Evolutionary conservation across 2,329 filamentous ascomycete genomes (phyloP), one percentile per base, ranked within the genome.

Genomic region (Penicillium sp.): DNA sequence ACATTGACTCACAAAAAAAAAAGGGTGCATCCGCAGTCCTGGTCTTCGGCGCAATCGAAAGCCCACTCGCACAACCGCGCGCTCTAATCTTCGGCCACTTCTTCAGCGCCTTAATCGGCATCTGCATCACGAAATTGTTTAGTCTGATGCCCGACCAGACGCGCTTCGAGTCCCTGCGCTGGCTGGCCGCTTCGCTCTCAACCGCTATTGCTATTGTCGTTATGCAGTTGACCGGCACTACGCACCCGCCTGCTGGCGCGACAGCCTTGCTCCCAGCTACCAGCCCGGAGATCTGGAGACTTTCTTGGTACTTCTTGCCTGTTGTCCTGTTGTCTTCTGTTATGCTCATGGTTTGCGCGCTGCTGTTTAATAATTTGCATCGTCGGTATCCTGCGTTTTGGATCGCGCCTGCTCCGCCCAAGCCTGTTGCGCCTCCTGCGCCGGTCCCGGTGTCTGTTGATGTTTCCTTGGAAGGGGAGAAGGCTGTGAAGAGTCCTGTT

Each of bases 211-310:
- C 61, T 2, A 58, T 64, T 19, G 57, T 65, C 10, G 63, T 63
- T 5, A 67, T 67, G 65, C 61, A 64, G 38, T 49, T 67, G 40
- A 67, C 65, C 1, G 57, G 62, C 7, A 66, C 64, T 6, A 62
- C 59, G 1, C 65, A 68, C 39, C 64, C 64, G 6, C 65, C 65
- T 37, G 64, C 64, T n/a, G 65, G 64, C 32, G 65, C 64, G 7
- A 67, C 64, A 8, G 65, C 61, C 15, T 51, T 67, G 26, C 61
- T 66, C 15, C 62, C 64, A 0, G 63, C 64, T 10, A 62, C 61
- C 4, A 54, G 61, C 33, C 32, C 57, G 15, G 54, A 62, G 9
- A 52, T 67, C 38, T 64, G 61, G 54, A 44, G 44, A 0, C 57
- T 67, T 8, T 67, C 64, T 3, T 67, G 64, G 64, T 64, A 64